phyloP scores from a whole-genome alignment of 805 yeast species.

The Yarrowia yakushimensis region DNA sequence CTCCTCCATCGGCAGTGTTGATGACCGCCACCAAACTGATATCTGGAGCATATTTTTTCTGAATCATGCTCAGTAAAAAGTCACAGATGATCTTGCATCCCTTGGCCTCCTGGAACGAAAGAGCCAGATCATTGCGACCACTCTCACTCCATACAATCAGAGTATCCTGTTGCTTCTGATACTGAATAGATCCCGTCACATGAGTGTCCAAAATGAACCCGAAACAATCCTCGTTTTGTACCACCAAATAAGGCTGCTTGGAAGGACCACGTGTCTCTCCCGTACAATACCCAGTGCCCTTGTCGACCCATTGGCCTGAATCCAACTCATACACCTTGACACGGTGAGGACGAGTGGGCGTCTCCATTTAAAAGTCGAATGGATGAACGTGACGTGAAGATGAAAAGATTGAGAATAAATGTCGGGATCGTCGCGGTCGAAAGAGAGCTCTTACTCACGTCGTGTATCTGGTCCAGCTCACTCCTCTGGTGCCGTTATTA shows the following conservation, averaged over 20 bases:
- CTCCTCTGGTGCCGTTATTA: neutral
- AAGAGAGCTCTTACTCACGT: neutral
- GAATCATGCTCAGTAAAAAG: constrained; percentile 61
- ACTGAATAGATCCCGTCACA: constrained; percentile 73
- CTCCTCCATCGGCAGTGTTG: constrained; percentile 39
- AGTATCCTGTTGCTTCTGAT: constrained; percentile 92
- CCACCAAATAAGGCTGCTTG: constrained; percentile 40
- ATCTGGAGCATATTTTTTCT: constrained; percentile 55
- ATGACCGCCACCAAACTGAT: constrained; percentile 72
- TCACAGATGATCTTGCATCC: constrained; percentile 86
- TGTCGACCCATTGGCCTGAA: constrained; percentile 83
- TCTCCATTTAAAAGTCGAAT: neutral
- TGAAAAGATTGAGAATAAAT: too few relatives aligned
- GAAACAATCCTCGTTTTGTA: constrained; percentile 64
- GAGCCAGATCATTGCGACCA: constrained; percentile 67
- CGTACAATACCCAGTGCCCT: constrained; percentile 86
- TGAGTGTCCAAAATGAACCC: constrained; percentile 57
- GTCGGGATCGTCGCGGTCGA: neutral
- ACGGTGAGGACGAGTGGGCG: constrained; percentile 54
- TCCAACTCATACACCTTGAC: constrained; percentile 87
- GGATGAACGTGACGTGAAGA: neutral
- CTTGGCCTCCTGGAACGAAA: constrained; percentile 85
- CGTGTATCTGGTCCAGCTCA: neutral
- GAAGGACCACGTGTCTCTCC: constrained; percentile 52
- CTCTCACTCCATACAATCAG: constrained; percentile 89